phyloP scores from a whole-genome alignment of 2,329 filamentous ascomycete genomes.

The Bipolaris gigantea region DNA sequence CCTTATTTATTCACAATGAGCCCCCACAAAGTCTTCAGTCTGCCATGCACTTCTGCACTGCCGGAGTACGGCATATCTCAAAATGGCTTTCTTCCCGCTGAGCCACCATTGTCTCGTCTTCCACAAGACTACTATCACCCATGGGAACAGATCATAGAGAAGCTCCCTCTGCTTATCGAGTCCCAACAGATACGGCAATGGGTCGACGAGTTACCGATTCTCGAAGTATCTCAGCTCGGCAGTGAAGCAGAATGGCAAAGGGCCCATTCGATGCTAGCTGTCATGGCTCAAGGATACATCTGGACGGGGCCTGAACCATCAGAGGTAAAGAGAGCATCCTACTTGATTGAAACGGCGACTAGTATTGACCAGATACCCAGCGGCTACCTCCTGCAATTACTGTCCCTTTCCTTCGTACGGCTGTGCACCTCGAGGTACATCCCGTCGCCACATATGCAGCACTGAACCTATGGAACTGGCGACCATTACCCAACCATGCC shows the following conservation, averaged over 20 bases:
- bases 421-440: conserved; percentile 39
- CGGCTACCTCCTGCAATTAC: conserved; percentile 37
- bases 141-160: conserved; percentile 78
- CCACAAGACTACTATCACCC: conserved; percentile 84
- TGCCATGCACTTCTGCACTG: conserved; percentile 46
- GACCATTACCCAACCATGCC: conserved; percentile 16
- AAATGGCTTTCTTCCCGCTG: conserved; percentile 78
- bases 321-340: conserved; percentile 56
- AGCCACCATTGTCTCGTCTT: conserved; percentile 70
- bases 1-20: conserved; percentile 26
- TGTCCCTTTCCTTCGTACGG: conserved; percentile 32
- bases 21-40: conserved; percentile 29
- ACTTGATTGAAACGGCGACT: not conserved
- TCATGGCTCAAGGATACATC: conserved; percentile 76
- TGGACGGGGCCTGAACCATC: conserved; percentile 73
- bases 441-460: conserved; percentile 42
- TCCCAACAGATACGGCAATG: conserved; percentile 72
- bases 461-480: conserved; percentile 43
- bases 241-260: conserved; percentile 82
- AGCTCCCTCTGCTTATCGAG: conserved; percentile 75
- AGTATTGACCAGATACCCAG: conserved; percentile 20
- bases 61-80: conserved; percentile 77
- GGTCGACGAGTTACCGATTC: conserved; percentile 71
- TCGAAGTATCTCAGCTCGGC: conserved; percentile 72
- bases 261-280: conserved; percentile 71